phyloP scores from a whole-genome alignment of 129 eudicot species.

The Tagetes patula region DNA sequence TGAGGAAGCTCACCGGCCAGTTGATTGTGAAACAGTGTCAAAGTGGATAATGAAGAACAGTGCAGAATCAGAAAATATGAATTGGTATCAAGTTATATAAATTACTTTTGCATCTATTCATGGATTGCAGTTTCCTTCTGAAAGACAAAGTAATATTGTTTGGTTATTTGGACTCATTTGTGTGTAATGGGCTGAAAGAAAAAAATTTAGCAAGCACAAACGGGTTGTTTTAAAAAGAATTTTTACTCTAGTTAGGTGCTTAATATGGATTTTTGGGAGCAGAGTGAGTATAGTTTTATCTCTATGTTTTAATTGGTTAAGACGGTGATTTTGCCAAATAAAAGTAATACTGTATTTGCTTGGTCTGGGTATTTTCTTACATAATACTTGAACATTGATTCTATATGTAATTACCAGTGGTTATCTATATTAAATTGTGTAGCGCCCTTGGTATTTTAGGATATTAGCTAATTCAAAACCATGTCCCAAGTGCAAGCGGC shows the following conservation, averaged over 20 bases:
- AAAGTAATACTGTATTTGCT: background rate
- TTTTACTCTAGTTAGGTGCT: background rate
- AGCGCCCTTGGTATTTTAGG: slow-evolving; percentile 40
- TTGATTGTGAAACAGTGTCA: slow-evolving; percentile 65
- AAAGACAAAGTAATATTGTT: background rate
- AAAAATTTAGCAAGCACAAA: background rate
- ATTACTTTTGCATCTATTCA: background rate
- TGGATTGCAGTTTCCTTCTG: background rate
- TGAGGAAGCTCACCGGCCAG: slow-evolving; percentile 78
- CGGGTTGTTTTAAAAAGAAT: background rate
- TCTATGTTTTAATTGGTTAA: background rate
- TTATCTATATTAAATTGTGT: background rate
- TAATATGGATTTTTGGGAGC: background rate
- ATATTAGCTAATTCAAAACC: slow-evolving; percentile 95
- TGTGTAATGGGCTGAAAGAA: background rate
- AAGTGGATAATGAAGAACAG: slow-evolving; percentile 68
- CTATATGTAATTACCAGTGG: background rate
- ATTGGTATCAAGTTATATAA: slow-evolving; percentile 44
- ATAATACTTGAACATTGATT: slow-evolving; percentile 15
- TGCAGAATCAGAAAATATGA: slow-evolving; percentile 69
- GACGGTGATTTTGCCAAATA: background rate
- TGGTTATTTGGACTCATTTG: background rate
- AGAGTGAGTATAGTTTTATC: background rate
- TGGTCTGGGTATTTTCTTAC: background rate
- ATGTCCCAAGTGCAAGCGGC: slow-evolving; percentile 98